Evolutionary conservation across 2,329 filamentous ascomycete species (phyloP).

Genomic region (Lasiodiplodia gonubiensis): DNA sequence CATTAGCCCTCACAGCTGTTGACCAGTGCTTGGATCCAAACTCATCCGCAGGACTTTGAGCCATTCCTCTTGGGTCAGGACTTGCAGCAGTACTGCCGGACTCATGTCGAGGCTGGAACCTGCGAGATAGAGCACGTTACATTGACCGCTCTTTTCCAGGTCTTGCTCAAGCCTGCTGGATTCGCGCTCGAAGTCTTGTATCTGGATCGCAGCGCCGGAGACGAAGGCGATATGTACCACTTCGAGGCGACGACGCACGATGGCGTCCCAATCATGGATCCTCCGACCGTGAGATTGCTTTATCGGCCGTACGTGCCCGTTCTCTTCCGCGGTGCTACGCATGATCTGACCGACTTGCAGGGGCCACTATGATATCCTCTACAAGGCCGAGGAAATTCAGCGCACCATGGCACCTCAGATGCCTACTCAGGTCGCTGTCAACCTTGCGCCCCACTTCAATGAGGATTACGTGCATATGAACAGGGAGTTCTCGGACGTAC

Average conservation of each 20-base stretch:
- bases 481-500: conserved; percentile 42
- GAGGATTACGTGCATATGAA: conserved; percentile 48
- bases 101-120: conserved; percentile 73
- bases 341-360: conserved; percentile 47
- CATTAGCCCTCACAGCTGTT: conserved; percentile 64
- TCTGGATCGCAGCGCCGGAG: conserved; percentile 82
- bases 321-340: not conserved
- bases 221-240: conserved; percentile 73
- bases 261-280: conserved; percentile 48
- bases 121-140: conserved; percentile 93
- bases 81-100: conserved; percentile 71
- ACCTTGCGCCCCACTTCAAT: conserved; percentile 29
- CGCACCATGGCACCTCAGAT: conserved; percentile 38
- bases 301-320: conserved; percentile 65
- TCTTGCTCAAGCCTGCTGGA: conserved; percentile 77
- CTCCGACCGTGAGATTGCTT: conserved; percentile 71
- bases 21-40: conserved; percentile 83
- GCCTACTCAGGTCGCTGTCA: conserved; percentile 40
- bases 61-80: conserved; percentile 67
- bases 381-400: conserved; percentile 65
- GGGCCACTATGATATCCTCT: conserved; percentile 94
- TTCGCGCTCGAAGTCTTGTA: conserved; percentile 89
- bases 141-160: conserved; percentile 75
- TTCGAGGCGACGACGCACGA: conserved; percentile 60
- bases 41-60: conserved; percentile 70